phyloP scores from a whole-genome alignment of 768 basidiomycete species.

The Paxillus rubicundulus region DNA sequence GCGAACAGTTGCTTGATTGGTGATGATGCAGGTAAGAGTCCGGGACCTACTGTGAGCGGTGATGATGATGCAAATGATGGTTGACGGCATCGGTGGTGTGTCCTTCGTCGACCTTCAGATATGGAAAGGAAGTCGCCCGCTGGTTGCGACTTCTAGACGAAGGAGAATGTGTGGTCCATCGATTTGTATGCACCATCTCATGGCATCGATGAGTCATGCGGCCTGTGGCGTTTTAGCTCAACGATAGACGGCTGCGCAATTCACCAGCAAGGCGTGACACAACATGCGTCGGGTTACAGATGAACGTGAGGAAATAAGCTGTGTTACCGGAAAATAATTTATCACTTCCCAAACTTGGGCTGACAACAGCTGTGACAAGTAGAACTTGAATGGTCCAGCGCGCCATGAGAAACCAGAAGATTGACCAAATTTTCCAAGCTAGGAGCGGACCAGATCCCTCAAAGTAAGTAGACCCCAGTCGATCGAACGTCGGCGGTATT shows the following conservation, averaged over 20 bases:
- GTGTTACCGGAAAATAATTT: slow-evolving; percentile 14
- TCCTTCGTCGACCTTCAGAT: slow-evolving; percentile 6
- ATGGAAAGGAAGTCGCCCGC: slow-evolving; percentile 5
- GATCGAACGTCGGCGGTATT: slow-evolving; percentile 12
- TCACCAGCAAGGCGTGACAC: background rate
- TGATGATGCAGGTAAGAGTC: background rate
- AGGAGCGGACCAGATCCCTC: slow-evolving; percentile 12
- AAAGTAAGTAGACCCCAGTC: slow-evolving; percentile 6
- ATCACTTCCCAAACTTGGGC: slow-evolving; percentile 12
- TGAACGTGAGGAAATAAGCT: slow-evolving; percentile 20
- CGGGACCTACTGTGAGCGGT: background rate
- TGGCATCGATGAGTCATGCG: slow-evolving; percentile 17
- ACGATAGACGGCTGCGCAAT: background rate
- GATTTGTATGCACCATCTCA: slow-evolving; percentile 17
- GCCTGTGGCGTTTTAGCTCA: background rate
- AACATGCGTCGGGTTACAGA: slow-evolving; percentile 5
- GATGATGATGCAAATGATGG: background rate
- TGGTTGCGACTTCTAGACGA: slow-evolving; percentile 10
- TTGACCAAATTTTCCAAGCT: background rate
- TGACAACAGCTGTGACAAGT: slow-evolving; percentile 21
- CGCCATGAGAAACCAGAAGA: slow-evolving; percentile 22
- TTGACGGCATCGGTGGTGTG: slow-evolving; percentile 5
- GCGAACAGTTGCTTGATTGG: background rate
- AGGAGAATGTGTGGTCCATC: slow-evolving; percentile 3
- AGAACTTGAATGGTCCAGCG: slow-evolving; percentile 3